Base-by-base conservation (phyloP, 768 basidiomycete species). In the Leccinellum albellum region DNA sequence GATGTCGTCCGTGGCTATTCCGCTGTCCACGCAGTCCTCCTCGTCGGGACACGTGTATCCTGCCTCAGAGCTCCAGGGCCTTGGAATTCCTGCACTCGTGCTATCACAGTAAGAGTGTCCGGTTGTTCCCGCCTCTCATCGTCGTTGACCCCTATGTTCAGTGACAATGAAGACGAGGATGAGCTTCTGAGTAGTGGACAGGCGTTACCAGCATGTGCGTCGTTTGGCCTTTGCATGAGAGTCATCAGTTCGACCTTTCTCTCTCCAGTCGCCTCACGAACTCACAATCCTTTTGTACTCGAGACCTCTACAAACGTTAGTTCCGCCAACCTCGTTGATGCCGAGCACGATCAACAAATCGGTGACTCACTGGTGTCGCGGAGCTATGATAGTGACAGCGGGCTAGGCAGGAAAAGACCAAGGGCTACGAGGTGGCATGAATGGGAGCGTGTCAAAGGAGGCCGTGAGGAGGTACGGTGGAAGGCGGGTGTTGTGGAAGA, bases 161-260 rank as follows among this genome's bases (percentile, higher is more conserved):
- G 72, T 42, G 64, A 64, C 51, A 64, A 64, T 56, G 70, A 67
- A 8, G 87, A 88, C 12, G 82, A 83, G 20, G 87, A 87, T 14
- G 85, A 87, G 14, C 72, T 86, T n/a, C 70, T 87, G 50, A 91
- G 89, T 68, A 91, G 89, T 64, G 88, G 88, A 1, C 89, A 89
- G 65, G 82, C 79, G 1, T 92, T 89, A 24, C 88, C 89, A 6
- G 74, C 81, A 59, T 84, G 88, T 86, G 68, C 64, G 80, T 66
- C 54, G 51, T 60, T 47, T 44, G 57, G 54, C 8, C 23, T 60
- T 35, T 65, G 50, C n/a, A n/a, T 32, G 14, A 21, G 47, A 15
- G 28, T 13, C 28, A 28, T 56, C 28, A 17, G 69, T 59, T 55
- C 31, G 63, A 56, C 21, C 31, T 12, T 40, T 40, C 24, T 32